phyloP scores from a whole-genome alignment of 176 grass and related monocot species.

The Hsuehochloa calcarea region DNA sequence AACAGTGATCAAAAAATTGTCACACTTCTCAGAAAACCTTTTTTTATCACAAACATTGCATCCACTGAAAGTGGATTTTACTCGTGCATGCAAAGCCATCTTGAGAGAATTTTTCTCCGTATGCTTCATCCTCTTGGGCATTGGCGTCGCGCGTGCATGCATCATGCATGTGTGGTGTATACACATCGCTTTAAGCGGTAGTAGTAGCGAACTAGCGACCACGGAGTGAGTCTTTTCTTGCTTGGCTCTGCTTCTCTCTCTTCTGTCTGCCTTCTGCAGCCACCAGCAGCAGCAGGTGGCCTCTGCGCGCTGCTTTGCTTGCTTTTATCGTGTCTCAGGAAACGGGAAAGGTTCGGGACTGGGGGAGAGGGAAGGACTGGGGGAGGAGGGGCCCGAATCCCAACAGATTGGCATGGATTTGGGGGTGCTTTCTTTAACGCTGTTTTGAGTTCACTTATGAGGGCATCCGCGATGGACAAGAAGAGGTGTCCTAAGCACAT shows the following conservation, averaged over 20 bases:
- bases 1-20: too few relatives aligned
- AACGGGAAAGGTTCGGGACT: constrained; percentile 24
- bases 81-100: neutral
- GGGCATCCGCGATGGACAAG: too few relatives aligned
- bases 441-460: neutral
- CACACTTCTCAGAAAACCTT: neutral
- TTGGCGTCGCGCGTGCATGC: constrained; percentile 21
- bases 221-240: constrained; percentile 1
- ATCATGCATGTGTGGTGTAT: neutral
- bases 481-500: too few relatives aligned
- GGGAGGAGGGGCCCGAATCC: constrained; percentile 11
- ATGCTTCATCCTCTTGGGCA: neutral
- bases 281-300: neutral
- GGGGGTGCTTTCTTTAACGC: neutral
- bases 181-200: neutral
- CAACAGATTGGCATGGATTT: constrained; percentile 38
- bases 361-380: neutral
- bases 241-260: neutral
- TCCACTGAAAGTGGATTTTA: neutral
- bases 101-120: neutral
- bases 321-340: constrained; percentile 50
- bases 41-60: neutral
- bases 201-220: neutral
- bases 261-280: neutral
- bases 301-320: neutral